These are phyloP conservation scores for Ogataea corticis DNA, from an alignment of 805 yeast species.

Conservation along the genomic window DNA sequence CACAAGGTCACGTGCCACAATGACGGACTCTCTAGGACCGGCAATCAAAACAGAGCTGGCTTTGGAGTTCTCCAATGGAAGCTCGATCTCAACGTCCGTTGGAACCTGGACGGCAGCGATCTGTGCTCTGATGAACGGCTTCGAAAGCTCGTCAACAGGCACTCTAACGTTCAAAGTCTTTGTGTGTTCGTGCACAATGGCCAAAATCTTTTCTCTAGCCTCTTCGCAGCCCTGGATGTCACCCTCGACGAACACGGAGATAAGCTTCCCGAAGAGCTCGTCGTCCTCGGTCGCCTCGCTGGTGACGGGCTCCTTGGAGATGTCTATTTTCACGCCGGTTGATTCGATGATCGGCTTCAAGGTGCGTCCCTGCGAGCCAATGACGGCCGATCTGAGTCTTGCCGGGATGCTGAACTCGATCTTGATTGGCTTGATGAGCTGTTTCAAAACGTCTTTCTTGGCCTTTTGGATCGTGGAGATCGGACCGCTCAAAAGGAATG, in stretches of 20 bases:
- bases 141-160: conserved; percentile 42
- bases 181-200: conserved; percentile 75
- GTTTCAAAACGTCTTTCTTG: conserved; percentile 71
- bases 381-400: conserved; percentile 70
- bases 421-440: conserved; percentile 72
- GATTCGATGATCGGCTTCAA: conserved; percentile 75
- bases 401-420: conserved; percentile 70
- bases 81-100: conserved; percentile 29
- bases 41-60: conserved; percentile 49
- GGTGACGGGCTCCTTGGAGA: conserved; percentile 42
- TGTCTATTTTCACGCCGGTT: conserved; percentile 69
- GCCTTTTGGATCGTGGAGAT: conserved; percentile 66
- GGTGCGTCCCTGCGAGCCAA: conserved; percentile 84
- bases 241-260: conserved; percentile 72
- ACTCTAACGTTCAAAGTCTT: conserved; percentile 54
- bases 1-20: conserved; percentile 54
- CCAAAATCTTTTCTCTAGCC: conserved; percentile 69
- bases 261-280: conserved; percentile 59
- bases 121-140: conserved; percentile 45
- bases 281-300: conserved; percentile 39
- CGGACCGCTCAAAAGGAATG: conserved; percentile 79
- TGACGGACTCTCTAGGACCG: conserved; percentile 72
- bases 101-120: conserved; percentile 27
- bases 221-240: conserved; percentile 77
- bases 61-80: conserved; percentile 36